Conservation (phyloP, 169 alveolate genomes). For the Eimeria sp. region DNA sequence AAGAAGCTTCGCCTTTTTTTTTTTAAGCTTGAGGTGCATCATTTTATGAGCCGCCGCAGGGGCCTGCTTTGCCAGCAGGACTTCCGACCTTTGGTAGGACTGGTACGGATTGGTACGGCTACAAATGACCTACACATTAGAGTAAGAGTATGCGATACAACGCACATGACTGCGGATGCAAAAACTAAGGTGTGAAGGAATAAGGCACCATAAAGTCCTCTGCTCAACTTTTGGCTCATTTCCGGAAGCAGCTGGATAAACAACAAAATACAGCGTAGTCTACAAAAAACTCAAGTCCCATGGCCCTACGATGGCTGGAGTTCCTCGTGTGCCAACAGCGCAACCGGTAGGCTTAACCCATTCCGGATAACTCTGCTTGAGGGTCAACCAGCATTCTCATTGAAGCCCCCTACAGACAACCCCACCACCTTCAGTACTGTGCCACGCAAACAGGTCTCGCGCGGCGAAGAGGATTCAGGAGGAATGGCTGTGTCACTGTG, state of each 20-base stretch:
- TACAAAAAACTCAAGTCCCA: background rate
- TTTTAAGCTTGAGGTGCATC: background rate
- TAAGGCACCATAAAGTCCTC: background rate
- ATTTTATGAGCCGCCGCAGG: background rate
- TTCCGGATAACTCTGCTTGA: background rate
- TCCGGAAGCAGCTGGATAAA: background rate
- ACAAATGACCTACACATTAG: background rate
- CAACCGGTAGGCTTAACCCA: background rate
- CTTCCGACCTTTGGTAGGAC: background rate
- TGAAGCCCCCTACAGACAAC: background rate
- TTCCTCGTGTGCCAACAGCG: background rate
- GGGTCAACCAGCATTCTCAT: background rate
- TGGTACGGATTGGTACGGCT: background rate
- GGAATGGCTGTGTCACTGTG: conserved; percentile 5
- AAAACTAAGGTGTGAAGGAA: background rate
- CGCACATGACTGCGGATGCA: background rate
- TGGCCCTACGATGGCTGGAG: background rate
- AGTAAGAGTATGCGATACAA: background rate
- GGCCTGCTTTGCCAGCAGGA: background rate
- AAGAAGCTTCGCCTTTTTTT: background rate
- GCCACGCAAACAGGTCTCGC: background rate
- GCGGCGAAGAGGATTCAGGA: background rate
- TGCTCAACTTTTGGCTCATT: background rate
- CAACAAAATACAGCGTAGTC: background rate
- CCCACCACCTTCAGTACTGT: background rate